phyloP scores from a whole-genome alignment of 2,329 filamentous ascomycete genomes.

The Corynespora cassiicola region DNA sequence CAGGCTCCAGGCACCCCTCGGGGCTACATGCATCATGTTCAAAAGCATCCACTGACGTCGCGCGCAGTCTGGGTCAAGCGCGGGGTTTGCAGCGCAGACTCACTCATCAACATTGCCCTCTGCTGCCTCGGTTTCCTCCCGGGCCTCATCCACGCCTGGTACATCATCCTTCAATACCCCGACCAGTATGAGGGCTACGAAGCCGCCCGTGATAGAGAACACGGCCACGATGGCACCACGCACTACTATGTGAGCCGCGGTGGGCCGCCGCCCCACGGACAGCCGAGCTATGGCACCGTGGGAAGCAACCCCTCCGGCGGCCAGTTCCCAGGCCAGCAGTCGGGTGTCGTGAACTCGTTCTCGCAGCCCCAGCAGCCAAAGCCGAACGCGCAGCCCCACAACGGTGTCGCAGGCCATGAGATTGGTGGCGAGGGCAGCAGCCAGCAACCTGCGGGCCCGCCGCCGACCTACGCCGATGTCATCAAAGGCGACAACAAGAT shows the following conservation, averaged over 20 bases:
- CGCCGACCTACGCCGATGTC: constrained; percentile 89
- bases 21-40: not conserved
- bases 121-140: constrained; percentile 70
- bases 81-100: constrained; percentile 91
- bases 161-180: constrained; percentile 92
- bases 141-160: constrained; percentile 94
- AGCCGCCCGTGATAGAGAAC: constrained; percentile 60
- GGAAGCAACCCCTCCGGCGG: constrained; percentile 39
- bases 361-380: constrained; percentile 24
- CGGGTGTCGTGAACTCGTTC: constrained; percentile 41
- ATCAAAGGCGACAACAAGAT: constrained; percentile 91
- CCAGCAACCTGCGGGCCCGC: constrained; percentile 55
- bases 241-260: constrained; percentile 75
- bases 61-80: constrained; percentile 90
- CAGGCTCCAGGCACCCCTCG: constrained; percentile 22
- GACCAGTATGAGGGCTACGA: constrained; percentile 71
- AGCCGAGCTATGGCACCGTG: constrained; percentile 51
- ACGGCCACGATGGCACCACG: constrained; percentile 62
- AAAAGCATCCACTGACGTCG: constrained; percentile 13
- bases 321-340: constrained; percentile 52
- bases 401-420: constrained; percentile 15
- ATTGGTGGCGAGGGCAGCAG: constrained; percentile 30
- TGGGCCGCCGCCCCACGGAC: constrained; percentile 25
- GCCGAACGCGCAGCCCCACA: constrained; percentile 19
- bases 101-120: constrained; percentile 92